Conservation (phyloP, 2,329 filamentous ascomycete species). For the Pseudodiploospora longispora region DNA sequence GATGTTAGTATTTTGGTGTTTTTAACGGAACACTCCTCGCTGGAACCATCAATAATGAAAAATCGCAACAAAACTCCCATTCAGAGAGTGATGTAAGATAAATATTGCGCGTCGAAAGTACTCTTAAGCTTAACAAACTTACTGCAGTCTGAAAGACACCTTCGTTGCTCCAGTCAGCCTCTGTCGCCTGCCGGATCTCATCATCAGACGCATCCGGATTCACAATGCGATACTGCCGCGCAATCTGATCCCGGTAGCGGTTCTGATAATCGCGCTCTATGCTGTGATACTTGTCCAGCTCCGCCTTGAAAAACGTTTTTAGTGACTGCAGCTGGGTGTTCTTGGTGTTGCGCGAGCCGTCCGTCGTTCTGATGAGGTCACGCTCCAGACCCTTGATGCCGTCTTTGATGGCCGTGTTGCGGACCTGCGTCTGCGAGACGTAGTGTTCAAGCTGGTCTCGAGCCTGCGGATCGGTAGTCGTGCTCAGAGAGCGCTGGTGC, state of each 20-base stretch:
- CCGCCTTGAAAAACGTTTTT: constrained; percentile 63
- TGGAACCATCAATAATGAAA: neutral
- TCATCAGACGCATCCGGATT: constrained; percentile 71
- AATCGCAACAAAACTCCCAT: neutral
- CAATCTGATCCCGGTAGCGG: constrained; percentile 69
- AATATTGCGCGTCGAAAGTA: neutral
- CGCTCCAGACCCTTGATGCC: constrained; percentile 69
- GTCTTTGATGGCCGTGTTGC: constrained; percentile 69
- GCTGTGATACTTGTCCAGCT: constrained; percentile 61
- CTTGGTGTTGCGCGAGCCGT: constrained; percentile 57
- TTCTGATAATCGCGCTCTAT: constrained; percentile 65
- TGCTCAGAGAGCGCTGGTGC: constrained; percentile 64
- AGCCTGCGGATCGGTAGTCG: constrained; percentile 46
- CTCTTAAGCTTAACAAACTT: constrained; percentile 26
- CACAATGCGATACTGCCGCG: constrained; percentile 72
- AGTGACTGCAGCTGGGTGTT: constrained; percentile 60
- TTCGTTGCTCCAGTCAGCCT: constrained; percentile 68
- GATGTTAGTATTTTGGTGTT: constrained; percentile 2
- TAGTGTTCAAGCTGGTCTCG: constrained; percentile 56
- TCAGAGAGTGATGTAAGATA: too few species aligned
- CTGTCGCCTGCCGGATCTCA: constrained; percentile 60
- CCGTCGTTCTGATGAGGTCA: constrained; percentile 57
- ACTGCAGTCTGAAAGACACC: constrained; percentile 78
- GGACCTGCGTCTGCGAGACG: constrained; percentile 60
- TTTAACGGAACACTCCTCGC: neutral